A percentile compares a stretch with the other conserved stretches of the same genome.
phyloP scores from a whole-genome alignment of 306 rosid genomes.

The Casuarina glauca region DNA sequence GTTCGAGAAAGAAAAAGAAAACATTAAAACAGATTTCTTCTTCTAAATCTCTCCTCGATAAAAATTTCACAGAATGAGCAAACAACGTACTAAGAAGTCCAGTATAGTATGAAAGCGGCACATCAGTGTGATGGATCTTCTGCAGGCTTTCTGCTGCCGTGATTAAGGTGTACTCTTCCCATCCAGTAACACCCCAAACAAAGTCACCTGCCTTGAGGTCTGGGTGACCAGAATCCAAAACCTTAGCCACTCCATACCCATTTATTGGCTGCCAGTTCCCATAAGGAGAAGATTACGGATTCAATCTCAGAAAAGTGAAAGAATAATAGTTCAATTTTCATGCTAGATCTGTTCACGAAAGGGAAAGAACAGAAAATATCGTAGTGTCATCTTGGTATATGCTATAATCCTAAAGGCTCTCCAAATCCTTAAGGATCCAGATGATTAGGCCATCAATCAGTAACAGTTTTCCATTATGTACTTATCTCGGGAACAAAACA shows the following conservation, averaged over 20 bases:
- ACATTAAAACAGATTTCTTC: no score
- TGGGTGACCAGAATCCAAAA: constrained; percentile 49
- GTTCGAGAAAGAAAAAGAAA: background rate
- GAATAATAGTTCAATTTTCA: no score
- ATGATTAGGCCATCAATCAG: no score
- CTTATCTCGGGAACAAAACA: background rate
- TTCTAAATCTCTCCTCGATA: background rate
- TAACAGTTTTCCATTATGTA: background rate
- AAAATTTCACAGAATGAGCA: background rate
- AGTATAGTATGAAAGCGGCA: constrained; percentile 54
- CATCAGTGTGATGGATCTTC: constrained; percentile 38
- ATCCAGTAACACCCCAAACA: no score
- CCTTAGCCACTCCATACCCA: constrained; percentile 52
- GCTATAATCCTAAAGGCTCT: background rate
- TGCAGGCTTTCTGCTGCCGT: constrained; percentile 25
- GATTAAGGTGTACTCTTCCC: no score
- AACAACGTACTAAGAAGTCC: constrained; percentile 22
- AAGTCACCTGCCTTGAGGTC: constrained; percentile 23
- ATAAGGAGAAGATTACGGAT: background rate
- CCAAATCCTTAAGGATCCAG: no score
- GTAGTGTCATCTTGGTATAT: background rate
- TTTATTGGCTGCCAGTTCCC: constrained; percentile 25
- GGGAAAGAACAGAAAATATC: background rate
- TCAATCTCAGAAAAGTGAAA: background rate
- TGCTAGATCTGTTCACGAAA: no score